Conservation (phyloP, 768 basidiomycete species). For the Boletellus ananas region DNA sequence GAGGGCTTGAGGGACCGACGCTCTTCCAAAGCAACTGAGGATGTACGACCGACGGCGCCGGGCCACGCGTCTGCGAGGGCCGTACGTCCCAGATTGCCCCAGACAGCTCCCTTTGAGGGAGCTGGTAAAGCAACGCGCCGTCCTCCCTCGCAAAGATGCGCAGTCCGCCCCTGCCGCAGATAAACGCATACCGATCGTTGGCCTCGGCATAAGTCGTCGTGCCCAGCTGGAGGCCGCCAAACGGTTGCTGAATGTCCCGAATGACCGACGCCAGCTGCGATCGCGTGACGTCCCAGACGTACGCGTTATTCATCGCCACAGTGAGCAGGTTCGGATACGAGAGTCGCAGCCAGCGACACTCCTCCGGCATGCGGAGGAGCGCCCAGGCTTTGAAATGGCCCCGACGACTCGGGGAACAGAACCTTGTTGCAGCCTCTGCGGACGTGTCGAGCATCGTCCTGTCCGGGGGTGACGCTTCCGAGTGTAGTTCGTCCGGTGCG, state of each 20-base stretch:
- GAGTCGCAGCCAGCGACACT: conserved; percentile 53
- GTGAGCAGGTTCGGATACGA: conserved; percentile 64
- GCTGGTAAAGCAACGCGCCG: conserved; percentile 41
- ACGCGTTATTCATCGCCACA: conserved; percentile 43
- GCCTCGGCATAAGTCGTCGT: conserved; percentile 65
- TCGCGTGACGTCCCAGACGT: conserved; percentile 59
- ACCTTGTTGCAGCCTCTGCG: conserved; percentile 11
- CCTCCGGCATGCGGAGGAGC: conserved; percentile 44
- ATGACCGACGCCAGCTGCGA: conserved; percentile 43
- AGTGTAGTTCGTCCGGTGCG: conserved; percentile 22
- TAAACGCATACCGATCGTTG: conserved; percentile 50
- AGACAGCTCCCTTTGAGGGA: conserved; percentile 33
- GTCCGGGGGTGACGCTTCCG: conserved; percentile 32
- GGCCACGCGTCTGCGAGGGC: conserved; percentile 2
- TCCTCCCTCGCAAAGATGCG: conserved; percentile 51
- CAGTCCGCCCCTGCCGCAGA: conserved; percentile 48
- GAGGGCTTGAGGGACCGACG: background rate
- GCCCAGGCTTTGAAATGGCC: conserved; percentile 66
- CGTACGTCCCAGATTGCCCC: conserved; percentile 35
- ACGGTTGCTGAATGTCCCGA: conserved; percentile 17
- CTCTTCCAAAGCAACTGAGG: conserved; percentile 20
- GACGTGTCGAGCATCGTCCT: conserved; percentile 22
- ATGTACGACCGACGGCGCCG: conserved; percentile 8
- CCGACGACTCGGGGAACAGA: conserved; percentile 13
- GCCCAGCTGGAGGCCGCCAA: conserved; percentile 26